phyloP scores from a whole-genome alignment of 257 asterid species.

The Solanum rostratum region DNA sequence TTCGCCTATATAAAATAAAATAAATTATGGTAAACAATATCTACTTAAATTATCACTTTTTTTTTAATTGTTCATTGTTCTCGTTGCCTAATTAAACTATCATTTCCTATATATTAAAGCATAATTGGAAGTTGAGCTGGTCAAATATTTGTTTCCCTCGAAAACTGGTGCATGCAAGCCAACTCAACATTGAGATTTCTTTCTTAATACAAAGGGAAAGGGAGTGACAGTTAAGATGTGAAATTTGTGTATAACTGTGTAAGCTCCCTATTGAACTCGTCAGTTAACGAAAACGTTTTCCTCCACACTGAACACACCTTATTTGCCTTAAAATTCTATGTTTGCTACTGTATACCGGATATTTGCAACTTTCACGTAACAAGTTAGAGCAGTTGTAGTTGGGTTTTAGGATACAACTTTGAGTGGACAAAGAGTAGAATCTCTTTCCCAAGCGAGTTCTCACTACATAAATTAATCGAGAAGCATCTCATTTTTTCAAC shows the following conservation, averaged over 20 bases:
- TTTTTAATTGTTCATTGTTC: neutral
- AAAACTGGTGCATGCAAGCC: neutral
- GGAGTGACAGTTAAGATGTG: neutral
- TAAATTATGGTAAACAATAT: neutral
- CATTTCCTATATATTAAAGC: neutral
- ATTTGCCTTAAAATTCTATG: neutral
- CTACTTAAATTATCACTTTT: no score
- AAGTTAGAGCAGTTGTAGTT: neutral
- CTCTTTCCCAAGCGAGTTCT: neutral
- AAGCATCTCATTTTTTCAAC: neutral
- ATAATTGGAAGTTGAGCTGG: neutral
- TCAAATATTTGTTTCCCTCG: neutral
- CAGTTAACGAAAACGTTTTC: neutral
- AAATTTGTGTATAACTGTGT: neutral
- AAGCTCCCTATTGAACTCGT: neutral
- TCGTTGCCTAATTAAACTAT: neutral
- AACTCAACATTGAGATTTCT: neutral
- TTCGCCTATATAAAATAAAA: neutral
- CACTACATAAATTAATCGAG: neutral
- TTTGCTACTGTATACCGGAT: neutral
- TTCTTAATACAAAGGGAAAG: neutral
- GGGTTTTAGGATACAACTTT: neutral
- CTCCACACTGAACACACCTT: neutral
- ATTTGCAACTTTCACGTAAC: neutral
- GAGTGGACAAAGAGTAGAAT: neutral